Evolutionary conservation across 495 filamentous ascomycete species (phyloP).

Genomic region (Rusavskia elegans): DNA sequence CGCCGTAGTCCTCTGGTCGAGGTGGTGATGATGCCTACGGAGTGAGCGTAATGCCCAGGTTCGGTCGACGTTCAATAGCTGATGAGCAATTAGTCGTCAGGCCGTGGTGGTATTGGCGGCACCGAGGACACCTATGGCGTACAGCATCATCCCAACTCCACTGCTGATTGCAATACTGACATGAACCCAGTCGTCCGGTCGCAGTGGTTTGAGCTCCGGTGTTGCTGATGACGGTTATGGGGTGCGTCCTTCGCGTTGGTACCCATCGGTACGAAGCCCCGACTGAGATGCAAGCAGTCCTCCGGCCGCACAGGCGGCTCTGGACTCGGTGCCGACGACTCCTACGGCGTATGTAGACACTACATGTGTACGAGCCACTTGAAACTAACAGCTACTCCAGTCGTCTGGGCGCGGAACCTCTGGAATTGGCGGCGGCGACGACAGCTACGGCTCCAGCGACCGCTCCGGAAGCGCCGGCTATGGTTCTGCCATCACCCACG

Average conservation of each 20-base stretch:
- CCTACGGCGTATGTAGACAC: too few species aligned
- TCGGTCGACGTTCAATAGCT: not conserved
- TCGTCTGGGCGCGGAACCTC: slow-evolving; percentile 5
- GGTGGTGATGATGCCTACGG: not conserved
- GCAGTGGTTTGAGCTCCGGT: too few species aligned
- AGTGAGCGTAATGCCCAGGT: not conserved
- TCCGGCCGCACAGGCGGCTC: too few species aligned
- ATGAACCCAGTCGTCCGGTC: too few species aligned
- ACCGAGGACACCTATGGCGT: too few species aligned
- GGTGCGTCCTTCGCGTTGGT: not conserved
- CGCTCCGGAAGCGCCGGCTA: slow-evolving; percentile 9
- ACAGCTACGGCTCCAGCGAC: slow-evolving; percentile 10
- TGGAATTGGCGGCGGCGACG: not conserved
- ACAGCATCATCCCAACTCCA: too few species aligned
- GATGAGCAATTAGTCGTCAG: not conserved
- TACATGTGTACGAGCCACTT: too few species aligned
- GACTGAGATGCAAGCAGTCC: slow-evolving; percentile 1
- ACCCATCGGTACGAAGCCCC: too few species aligned
- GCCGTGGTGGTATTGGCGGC: slow-evolving; percentile 3
- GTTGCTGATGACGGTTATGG: slow-evolving; percentile 2
- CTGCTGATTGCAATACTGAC: too few species aligned
- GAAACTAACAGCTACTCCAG: too few species aligned
- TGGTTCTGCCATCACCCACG: slow-evolving; percentile 12
- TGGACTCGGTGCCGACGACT: too few species aligned
- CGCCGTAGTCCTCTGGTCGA: not conserved